Evolutionary conservation across 2,329 filamentous ascomycete species (phyloP), one percentile per base, ranked within the genome.

Genomic region (Aspergillus brasiliensis): DNA sequence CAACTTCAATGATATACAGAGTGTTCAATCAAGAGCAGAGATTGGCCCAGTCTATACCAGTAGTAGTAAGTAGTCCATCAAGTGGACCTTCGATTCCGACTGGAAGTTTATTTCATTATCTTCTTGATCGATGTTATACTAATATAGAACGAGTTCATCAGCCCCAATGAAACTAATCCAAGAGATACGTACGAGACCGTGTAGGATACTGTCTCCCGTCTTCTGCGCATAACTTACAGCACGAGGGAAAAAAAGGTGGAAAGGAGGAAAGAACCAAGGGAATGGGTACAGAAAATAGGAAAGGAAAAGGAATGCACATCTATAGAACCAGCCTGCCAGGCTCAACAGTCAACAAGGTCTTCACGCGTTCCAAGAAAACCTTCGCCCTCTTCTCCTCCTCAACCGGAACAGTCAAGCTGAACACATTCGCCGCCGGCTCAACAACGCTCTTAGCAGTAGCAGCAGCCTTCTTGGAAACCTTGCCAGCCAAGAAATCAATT

Each of bases 351-450:
- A 99, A 77, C 25, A 94, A 88, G 48, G 83, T 80, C 86, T 97
- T 97, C 72, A 97, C 85, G 68, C 91, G 86, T 78, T 94, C 89
- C 65, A 99, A 77, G 80, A 97, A 99, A 10, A 88, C 83, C 71
- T 86, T 83, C 13, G 91, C 95, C 69, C 92, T 84, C 80, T 88
- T 86, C 83, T 93, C 90, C 75, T 99, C 95, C 8, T 85, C 86
- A 77, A 85, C 87, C 40, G 89, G 87, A 19, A 96, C 93, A 27
- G 83, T 88, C 54, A 99, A 80, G 69, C 87, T 94, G 74, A 98
- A 96, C 0, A 93, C 80, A 73, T 96, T 96, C 57, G 86, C 79
- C 13, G 88, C 85, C 3, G 80, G 72, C 31, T 63, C 69, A 4
- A 66, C 82, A 70, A 5, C 82, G 81, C 40, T 69, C 59, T 3